phyloP scores from a whole-genome alignment of 23 red algal genomes.

The Agarophyton chilense region DNA sequence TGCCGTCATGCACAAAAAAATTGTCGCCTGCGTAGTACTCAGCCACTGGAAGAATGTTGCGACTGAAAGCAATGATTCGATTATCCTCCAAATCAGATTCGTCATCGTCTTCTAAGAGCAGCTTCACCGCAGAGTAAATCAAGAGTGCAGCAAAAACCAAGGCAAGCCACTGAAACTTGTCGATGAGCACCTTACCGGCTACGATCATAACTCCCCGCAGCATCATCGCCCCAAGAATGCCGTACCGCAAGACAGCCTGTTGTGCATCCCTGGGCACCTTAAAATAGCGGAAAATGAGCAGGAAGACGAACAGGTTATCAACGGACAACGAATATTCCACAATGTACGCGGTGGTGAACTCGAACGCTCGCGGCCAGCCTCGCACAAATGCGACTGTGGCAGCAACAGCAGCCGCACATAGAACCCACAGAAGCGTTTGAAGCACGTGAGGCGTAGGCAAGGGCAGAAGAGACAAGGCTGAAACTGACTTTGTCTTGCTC shows the following conservation, averaged over 20 bases:
- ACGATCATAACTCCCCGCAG: slow-evolving; percentile 87
- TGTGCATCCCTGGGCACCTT: slow-evolving; percentile 83
- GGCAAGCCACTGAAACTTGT: slow-evolving; percentile 79
- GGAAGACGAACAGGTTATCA: slow-evolving; percentile 98
- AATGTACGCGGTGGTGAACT: slow-evolving; percentile 93
- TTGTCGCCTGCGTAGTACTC: slow-evolving; percentile 57
- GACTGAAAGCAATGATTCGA: slow-evolving; percentile 58
- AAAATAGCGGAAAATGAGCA: slow-evolving; percentile 93
- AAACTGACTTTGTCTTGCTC: neutral
- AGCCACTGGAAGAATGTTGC: slow-evolving; percentile 60
- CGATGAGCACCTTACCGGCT: slow-evolving; percentile 74
- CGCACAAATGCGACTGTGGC: slow-evolving; percentile 5
- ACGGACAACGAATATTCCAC: slow-evolving; percentile 92
- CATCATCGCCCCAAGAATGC: slow-evolving; percentile 86
- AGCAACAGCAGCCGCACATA: slow-evolving; percentile 24
- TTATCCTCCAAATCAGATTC: slow-evolving; percentile 67
- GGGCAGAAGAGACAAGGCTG: neutral
- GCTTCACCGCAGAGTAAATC: slow-evolving; percentile 73
- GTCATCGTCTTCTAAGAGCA: slow-evolving; percentile 78
- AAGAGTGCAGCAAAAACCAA: slow-evolving; percentile 78
- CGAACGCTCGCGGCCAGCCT: slow-evolving; percentile 58
- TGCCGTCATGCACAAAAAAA: slow-evolving; percentile 72
- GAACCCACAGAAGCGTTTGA: slow-evolving; percentile 61
- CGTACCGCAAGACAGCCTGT: slow-evolving; percentile 80
- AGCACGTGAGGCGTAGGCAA: slow-evolving; percentile 16